Percentiles rank a stretch among this genome's conserved stretches.
These are phyloP conservation scores for Aspergillus coremiiformis DNA, from an alignment of 495 filamentous ascomycete species.

Conservation along the genomic window DNA sequence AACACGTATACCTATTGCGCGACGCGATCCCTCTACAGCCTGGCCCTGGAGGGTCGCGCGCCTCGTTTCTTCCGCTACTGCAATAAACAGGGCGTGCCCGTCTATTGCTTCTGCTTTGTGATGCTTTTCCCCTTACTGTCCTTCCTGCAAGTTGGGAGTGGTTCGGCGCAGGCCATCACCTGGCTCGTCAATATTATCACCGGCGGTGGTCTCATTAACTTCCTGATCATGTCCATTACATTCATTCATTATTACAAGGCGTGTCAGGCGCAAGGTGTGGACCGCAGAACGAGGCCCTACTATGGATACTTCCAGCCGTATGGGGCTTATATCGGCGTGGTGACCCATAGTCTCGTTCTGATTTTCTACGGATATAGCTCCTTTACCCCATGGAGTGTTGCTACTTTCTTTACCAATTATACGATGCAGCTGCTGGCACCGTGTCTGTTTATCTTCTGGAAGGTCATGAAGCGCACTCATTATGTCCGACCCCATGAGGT, in stretches of 20 bases:
- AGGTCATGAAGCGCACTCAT: conserved; percentile 45
- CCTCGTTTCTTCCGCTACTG: conserved; percentile 49
- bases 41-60: conserved; percentile 56
- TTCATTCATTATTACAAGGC: conserved; percentile 53
- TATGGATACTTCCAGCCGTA: conserved; percentile 50
- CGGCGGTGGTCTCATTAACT: conserved; percentile 45
- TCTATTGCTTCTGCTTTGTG: conserved; percentile 36
- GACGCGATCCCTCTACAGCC: conserved; percentile 60
- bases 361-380: conserved; percentile 42
- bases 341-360: conserved; percentile 32
- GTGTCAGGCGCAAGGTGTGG: conserved; percentile 47
- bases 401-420: conserved; percentile 49
- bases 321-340: conserved; percentile 40
- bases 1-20: conserved; percentile 77
- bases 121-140: conserved; percentile 36
- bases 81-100: conserved; percentile 39
- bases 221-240: conserved; percentile 44
- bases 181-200: conserved; percentile 31
- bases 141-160: conserved; percentile 20
- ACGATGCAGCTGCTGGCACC: conserved; percentile 44
- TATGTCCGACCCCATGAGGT: conserved; percentile 37
- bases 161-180: conserved; percentile 23
- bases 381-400: conserved; percentile 44
- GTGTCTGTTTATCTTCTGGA: conserved; percentile 44
- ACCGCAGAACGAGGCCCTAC: conserved; percentile 46